Conservation (phyloP, 805 yeast species). For the Wickerhamiella spandovensis region DNA sequence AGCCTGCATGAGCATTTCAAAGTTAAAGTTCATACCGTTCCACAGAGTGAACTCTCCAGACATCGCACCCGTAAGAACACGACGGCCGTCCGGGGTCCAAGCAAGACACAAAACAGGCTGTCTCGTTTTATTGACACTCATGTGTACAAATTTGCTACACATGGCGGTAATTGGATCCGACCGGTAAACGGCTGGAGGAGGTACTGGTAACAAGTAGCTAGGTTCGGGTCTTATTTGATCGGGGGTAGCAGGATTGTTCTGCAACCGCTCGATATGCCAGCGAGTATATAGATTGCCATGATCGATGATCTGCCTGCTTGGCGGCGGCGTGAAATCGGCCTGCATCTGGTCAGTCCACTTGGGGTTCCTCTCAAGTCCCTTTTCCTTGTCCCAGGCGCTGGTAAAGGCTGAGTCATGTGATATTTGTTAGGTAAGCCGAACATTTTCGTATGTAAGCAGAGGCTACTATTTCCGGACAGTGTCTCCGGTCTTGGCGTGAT, state of each 20-base stretch:
- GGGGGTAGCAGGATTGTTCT: constrained; percentile 17
- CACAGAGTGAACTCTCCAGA: constrained; percentile 94
- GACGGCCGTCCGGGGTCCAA: constrained; percentile 95
- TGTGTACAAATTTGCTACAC: constrained; percentile 74
- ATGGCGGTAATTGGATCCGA: constrained; percentile 44
- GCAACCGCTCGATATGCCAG: constrained; percentile 37
- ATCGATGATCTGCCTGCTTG: constrained; percentile 32
- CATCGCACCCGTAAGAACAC: constrained; percentile 78
- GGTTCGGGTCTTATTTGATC: constrained; percentile 48
- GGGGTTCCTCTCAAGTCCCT: no score
- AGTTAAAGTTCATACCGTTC: constrained; percentile 91
- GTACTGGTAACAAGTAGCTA: constrained; percentile 41
- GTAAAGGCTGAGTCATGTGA: no score
- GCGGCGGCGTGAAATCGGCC: not conserved
- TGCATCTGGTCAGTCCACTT: not conserved
- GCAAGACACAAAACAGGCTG: constrained; percentile 81
- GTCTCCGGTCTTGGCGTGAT: no score
- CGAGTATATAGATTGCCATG: constrained; percentile 64
- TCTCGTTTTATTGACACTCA: constrained; percentile 79
- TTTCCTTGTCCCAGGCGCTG: no score
- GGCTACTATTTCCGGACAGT: no score
- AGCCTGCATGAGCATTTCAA: constrained; percentile 97
- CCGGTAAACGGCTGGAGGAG: constrained; percentile 52
- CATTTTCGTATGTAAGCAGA: no score
- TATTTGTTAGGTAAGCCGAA: no score